Evolutionary conservation across 441 rosid genomes (phyloP).

Genomic region (Erysimum pusillum): DNA sequence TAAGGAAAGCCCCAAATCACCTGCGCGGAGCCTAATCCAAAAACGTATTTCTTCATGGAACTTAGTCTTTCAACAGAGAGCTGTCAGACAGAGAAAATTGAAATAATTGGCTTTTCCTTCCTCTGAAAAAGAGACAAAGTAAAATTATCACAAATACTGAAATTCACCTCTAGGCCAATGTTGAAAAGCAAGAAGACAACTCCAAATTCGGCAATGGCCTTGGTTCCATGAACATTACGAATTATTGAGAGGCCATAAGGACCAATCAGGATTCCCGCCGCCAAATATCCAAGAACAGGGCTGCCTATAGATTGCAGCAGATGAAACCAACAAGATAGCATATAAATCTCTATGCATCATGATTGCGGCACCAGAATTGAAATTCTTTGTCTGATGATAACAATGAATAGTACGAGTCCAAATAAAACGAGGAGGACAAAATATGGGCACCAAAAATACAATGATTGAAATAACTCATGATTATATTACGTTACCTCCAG

Average conservation of each 20-base stretch:
- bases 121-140: constrained; percentile 32
- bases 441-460: not conserved
- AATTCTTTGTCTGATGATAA: constrained; percentile 23
- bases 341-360: constrained; percentile 29
- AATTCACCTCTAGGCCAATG: constrained; percentile 97
- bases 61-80: constrained; percentile 96
- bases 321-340: constrained; percentile 45
- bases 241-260: constrained; percentile 98
- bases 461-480: constrained; percentile 2
- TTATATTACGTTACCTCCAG: constrained; percentile 76
- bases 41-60: constrained; percentile 97
- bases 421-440: not conserved
- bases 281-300: constrained; percentile 98
- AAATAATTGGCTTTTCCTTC: constrained; percentile 41
- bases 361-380: constrained; percentile 31
- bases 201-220: constrained; percentile 99
- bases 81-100: constrained; percentile 50
- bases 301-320: constrained; percentile 78
- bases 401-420: constrained; percentile 26
- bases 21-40: constrained; percentile 97
- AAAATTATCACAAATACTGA: constrained; percentile 30
- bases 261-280: constrained; percentile 98
- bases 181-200: constrained; percentile 97
- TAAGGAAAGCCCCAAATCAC: constrained; percentile 49
- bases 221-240: constrained; percentile 96